A percentile compares a stretch with the other conserved stretches of the same genome.
phyloP scores from a whole-genome alignment of 768 basidiomycete genomes.

The Tephrocybe rancida region DNA sequence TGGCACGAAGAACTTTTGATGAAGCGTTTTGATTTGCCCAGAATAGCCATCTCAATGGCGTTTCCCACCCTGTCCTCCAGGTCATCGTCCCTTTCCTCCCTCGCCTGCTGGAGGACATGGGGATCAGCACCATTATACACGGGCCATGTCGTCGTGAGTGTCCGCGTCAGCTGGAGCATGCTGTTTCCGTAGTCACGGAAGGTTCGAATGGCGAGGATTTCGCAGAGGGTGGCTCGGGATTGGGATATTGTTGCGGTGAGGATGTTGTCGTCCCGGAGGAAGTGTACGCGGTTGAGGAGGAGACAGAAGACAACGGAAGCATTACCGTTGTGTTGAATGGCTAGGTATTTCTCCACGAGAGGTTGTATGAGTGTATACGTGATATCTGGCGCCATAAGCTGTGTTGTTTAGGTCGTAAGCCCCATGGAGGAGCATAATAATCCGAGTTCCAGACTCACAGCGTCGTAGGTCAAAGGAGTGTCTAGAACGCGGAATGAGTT shows the following conservation, averaged over 20 bases:
- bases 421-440: not conserved
- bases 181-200: constrained; percentile 73
- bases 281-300: constrained; percentile 85
- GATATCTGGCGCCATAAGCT: constrained; percentile 85
- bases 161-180: constrained; percentile 68
- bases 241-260: constrained; percentile 68
- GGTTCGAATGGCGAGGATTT: constrained; percentile 82
- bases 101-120: constrained; percentile 56
- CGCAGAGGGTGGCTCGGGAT: constrained; percentile 83
- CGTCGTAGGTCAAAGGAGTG: constrained; percentile 81
- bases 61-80: constrained; percentile 84
- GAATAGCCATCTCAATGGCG: constrained; percentile 91
- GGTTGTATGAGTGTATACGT: constrained; percentile 91
- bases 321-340: constrained; percentile 73
- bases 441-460: constrained; percentile 46
- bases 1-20: constrained; percentile 90
- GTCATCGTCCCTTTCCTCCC: constrained; percentile 68
- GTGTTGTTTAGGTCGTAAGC: constrained; percentile 8
- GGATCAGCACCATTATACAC: constrained; percentile 78
- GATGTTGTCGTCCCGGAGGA: constrained; percentile 76
- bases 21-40: constrained; percentile 85
- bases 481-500: constrained; percentile 43
- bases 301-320: constrained; percentile 87
- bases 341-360: constrained; percentile 82
- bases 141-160: constrained; percentile 78